Evolutionary conservation across 345 rosid species (phyloP), one percentile per base, ranked within the genome.

Genomic region (Salix koriyanagi): DNA sequence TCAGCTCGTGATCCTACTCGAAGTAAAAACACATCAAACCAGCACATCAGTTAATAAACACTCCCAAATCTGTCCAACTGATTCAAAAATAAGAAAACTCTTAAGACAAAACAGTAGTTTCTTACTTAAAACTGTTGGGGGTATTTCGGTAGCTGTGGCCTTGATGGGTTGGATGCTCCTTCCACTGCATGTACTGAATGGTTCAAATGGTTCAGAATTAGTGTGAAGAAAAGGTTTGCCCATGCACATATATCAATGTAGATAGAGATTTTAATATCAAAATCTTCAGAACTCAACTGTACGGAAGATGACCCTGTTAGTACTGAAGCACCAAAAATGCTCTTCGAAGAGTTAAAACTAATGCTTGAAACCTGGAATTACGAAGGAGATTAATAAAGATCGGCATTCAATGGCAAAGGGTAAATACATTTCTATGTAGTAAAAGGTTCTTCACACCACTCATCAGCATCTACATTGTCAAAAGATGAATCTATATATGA

Each of bases 61-160:
- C 61, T 23, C 70, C 65, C 4, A 23, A 52, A 52, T 37, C 56
- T 3, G 26, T 56, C 36, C 7, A 48, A 67, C 39, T 4, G 37
- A 69, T 25, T 32, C 42, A 32, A 34, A 72, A 67, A 64, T 9
- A 18, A 50, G 37, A 18, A 16, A 50, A 26, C 41, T 62, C 30
- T 30, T 16, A 42, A 42, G 19, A 46, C 15, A 66, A 30, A 72
- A 36, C 18, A 13, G 4, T 54, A 42, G 34, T 70, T 74, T 76
- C 96, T 85, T 81, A 96, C 99, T 85, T 67, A 72, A 87, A 75
- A 91, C 77, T 13, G 85, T 76, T 11, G 92, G 84, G 71, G 97
- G 99, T 46, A 85, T 78, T 83, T 87, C 87, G 0, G 94, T 90
- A 56, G 97, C 99, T 1, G 94, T 91, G 76, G 98, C 97, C 86